Conservation (phyloP, 805 yeast species). For the Sugiyamaella boreocaroliniensis region DNA sequence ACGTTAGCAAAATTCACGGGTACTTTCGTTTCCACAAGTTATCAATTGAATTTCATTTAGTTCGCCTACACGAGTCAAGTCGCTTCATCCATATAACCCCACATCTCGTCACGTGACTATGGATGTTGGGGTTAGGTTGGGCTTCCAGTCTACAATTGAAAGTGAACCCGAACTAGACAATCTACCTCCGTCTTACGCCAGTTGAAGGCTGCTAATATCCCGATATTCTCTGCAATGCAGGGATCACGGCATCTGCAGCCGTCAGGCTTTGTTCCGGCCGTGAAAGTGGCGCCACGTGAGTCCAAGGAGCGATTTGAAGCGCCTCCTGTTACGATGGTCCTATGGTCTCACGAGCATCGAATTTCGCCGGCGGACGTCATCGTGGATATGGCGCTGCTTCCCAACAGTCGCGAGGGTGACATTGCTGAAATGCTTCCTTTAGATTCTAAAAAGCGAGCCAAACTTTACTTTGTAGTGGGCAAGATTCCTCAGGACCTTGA, state of each 20-base stretch:
- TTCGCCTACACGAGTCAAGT: no score
- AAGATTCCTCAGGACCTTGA: constrained; percentile 15
- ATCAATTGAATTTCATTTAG: no score
- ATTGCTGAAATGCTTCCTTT: constrained; percentile 48
- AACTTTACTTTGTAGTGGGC: constrained; percentile 23
- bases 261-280: constrained; percentile 18
- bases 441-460: constrained; percentile 26
- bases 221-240: neutral
- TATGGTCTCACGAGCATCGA: constrained; percentile 60
- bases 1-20: no score
- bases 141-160: no score
- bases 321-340: constrained; percentile 22
- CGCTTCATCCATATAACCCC: no score
- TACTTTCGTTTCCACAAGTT: no score
- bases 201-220: neutral
- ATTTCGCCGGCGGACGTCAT: constrained; percentile 53
- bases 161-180: no score
- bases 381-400: constrained; percentile 51
- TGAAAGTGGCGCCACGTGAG: constrained; percentile 7
- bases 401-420: constrained; percentile 59
- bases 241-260: constrained; percentile 3
- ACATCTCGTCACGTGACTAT: no score
- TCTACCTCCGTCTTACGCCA: neutral
- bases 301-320: constrained; percentile 8
- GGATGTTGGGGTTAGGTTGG: no score